Evolutionary conservation across 148 eudicot species (phyloP).

Genomic region (Cornus florida): DNA sequence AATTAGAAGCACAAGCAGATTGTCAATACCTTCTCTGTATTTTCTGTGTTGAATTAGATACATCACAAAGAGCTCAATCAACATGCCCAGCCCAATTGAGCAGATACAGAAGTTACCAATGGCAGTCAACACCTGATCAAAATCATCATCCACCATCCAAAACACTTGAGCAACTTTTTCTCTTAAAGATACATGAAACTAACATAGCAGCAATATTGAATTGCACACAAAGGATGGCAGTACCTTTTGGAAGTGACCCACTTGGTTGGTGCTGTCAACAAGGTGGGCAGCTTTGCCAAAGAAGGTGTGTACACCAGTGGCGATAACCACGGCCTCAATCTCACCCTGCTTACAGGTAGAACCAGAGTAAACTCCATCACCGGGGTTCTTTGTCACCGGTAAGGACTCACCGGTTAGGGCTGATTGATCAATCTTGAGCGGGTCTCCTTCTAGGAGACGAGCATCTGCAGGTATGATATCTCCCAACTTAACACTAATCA

Average conservation of each 20-base stretch:
- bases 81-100: slow-evolving; percentile 60
- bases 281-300: slow-evolving; percentile 86
- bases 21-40: slow-evolving; percentile 76
- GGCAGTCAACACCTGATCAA: slow-evolving; percentile 55
- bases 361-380: slow-evolving; percentile 69
- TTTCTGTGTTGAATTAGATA: slow-evolving; percentile 57
- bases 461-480: slow-evolving; percentile 86
- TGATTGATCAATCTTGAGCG: slow-evolving; percentile 75
- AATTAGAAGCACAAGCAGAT: slow-evolving; percentile 74
- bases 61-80: slow-evolving; percentile 71
- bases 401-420: slow-evolving; percentile 83
- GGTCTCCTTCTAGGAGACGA: slow-evolving; percentile 73
- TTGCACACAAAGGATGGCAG: background rate
- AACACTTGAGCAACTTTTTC: background rate
- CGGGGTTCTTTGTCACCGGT: slow-evolving; percentile 60
- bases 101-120: slow-evolving; percentile 85
- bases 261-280: slow-evolving; percentile 73
- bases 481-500: slow-evolving; percentile 74
- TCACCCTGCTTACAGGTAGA: slow-evolving; percentile 87
- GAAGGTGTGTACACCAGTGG: slow-evolving; percentile 76
- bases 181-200: background rate
- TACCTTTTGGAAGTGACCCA: slow-evolving; percentile 76
- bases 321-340: slow-evolving; percentile 69
- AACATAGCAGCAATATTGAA: background rate
- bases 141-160: background rate